phyloP scores from a whole-genome alignment of 441 rosid species.

The California macrophylla region DNA sequence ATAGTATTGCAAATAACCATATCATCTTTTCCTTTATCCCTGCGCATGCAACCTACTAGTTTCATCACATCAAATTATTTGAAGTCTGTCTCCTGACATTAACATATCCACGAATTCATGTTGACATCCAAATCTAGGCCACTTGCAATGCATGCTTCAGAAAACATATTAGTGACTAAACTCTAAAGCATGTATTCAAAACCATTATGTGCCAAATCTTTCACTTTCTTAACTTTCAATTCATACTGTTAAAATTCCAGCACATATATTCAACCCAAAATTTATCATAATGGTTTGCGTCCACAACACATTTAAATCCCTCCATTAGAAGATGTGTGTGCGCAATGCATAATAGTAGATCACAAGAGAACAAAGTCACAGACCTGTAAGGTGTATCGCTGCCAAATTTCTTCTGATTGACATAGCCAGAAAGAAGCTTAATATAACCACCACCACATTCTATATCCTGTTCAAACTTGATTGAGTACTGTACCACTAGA shows the following conservation, averaged over 20 bases:
- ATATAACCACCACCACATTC: slow-evolving; percentile 90
- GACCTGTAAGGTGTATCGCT: slow-evolving; percentile 89
- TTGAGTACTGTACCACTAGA: slow-evolving; percentile 73
- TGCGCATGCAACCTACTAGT: not conserved
- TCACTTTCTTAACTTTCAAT: not conserved
- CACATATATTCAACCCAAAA: not conserved
- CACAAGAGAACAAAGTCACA: slow-evolving; percentile 3
- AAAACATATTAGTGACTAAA: not conserved
- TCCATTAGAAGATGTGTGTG: not conserved
- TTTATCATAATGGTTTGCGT: not conserved
- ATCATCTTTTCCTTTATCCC: not conserved
- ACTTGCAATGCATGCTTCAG: not conserved
- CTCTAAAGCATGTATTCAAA: not conserved
- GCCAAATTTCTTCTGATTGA: slow-evolving; percentile 89
- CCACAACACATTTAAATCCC: not conserved
- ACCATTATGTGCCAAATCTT: not conserved
- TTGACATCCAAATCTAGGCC: not conserved
- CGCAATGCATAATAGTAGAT: not conserved
- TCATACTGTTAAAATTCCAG: not conserved
- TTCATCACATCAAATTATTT: not conserved
- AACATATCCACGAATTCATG: not conserved
- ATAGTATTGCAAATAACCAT: not conserved
- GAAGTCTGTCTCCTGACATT: not conserved
- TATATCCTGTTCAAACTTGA: slow-evolving; percentile 75
- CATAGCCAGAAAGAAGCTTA: slow-evolving; percentile 79